Conservation (phyloP, 139 green algal genomes). For the Yamagishiella unicocca region DNA sequence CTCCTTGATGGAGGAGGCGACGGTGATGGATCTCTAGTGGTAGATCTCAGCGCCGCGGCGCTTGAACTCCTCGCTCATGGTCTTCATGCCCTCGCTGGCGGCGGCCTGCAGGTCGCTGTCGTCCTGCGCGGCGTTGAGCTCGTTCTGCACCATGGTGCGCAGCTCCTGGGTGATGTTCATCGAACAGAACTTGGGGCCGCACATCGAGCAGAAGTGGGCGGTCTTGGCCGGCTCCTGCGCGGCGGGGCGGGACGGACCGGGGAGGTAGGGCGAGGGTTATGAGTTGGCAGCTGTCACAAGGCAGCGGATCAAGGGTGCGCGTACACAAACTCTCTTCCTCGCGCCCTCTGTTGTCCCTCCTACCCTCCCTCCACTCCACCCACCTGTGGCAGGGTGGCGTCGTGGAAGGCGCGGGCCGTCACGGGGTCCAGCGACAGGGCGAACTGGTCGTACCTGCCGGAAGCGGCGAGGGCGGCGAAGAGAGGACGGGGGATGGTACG, state of each 20-base stretch:
- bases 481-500: no score
- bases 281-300: no score
- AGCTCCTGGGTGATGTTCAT: slow-evolving; percentile 88
- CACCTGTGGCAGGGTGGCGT: slow-evolving; percentile 89
- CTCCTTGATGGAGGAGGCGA: no score
- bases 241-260: background rate
- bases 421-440: slow-evolving; percentile 94
- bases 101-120: slow-evolving; percentile 42
- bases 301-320: no score
- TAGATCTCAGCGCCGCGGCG: slow-evolving; percentile 68
- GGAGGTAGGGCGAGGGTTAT: no score
- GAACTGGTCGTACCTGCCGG: slow-evolving; percentile 97
- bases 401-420: slow-evolving; percentile 86
- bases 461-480: no score
- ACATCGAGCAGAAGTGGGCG: slow-evolving; percentile 91
- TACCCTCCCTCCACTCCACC: background rate
- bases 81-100: slow-evolving; percentile 75
- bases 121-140: background rate
- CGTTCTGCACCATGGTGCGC: slow-evolving; percentile 9
- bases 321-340: no score
- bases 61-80: slow-evolving; percentile 90
- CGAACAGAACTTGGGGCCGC: slow-evolving; percentile 93
- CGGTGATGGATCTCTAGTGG: background rate
- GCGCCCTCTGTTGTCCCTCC: no score
- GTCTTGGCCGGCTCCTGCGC: slow-evolving; percentile 80